A percentile compares a stretch with the other conserved stretches of the same genome.
phyloP scores from a whole-genome alignment of 2,329 filamentous ascomycete species.

The Acephala macrosclerotiorum region DNA sequence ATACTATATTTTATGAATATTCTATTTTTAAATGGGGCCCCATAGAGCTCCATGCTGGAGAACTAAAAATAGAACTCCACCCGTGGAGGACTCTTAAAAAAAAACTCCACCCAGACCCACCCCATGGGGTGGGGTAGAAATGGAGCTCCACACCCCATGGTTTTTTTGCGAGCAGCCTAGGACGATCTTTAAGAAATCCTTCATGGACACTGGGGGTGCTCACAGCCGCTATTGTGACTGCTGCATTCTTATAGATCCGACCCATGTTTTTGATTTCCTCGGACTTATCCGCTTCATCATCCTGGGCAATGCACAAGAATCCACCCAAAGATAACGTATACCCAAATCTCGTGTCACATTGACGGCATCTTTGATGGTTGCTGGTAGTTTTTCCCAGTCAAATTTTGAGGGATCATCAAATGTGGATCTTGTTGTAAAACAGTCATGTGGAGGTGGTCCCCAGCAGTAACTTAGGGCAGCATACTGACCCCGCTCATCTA shows the following conservation, averaged over 20 bases:
- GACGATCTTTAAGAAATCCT: not conserved
- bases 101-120: too few species aligned
- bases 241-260: slow-evolving; percentile 9
- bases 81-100: too few species aligned
- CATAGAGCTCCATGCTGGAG: too few species aligned
- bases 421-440: not conserved
- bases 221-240: slow-evolving; percentile 6
- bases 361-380: slow-evolving; percentile 11
- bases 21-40: too few species aligned
- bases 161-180: too few species aligned
- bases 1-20: too few species aligned
- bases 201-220: not conserved
- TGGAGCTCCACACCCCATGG: too few species aligned
- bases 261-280: slow-evolving; percentile 7
- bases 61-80: too few species aligned
- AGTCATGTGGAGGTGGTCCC: slow-evolving; percentile 7
- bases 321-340: slow-evolving; percentile 15
- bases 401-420: slow-evolving; percentile 8
- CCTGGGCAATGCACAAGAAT: slow-evolving; percentile 20
- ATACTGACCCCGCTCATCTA: slow-evolving; percentile 4
- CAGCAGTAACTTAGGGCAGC: slow-evolving; percentile 13
- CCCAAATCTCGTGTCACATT: slow-evolving; percentile 5
- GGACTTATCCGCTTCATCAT: slow-evolving; percentile 9
- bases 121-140: too few species aligned
- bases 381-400: slow-evolving; percentile 10